Conservation (phyloP, 257 asterid species). For the Eustoma russellianum region DNA sequence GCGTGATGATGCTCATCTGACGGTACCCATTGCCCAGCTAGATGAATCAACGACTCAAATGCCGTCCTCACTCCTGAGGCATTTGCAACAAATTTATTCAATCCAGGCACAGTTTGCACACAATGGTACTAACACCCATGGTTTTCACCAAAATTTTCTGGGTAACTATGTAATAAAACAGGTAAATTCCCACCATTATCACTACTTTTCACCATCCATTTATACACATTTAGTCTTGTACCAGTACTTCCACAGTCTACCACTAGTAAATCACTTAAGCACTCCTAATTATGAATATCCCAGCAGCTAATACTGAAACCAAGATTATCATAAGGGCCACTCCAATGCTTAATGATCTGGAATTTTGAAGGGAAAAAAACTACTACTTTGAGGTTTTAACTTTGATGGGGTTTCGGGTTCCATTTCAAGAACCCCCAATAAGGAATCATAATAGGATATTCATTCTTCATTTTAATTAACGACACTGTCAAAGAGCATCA, state of each 20-base stretch:
- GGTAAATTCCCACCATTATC: slow-evolving; percentile 34
- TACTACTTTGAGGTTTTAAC: slow-evolving; percentile 30
- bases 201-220: slow-evolving; percentile 37
- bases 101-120: slow-evolving; percentile 73
- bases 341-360: slow-evolving; percentile 26
- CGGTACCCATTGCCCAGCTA: slow-evolving; percentile 59
- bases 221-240: slow-evolving; percentile 61
- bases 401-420: slow-evolving; percentile 65
- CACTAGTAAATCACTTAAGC: slow-evolving; percentile 24
- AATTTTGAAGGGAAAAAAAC: slow-evolving; percentile 14
- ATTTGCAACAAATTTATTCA: slow-evolving; percentile 59
- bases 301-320: slow-evolving; percentile 24
- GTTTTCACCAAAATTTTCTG: slow-evolving; percentile 35
- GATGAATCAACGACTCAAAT: slow-evolving; percentile 55
- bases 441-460: neutral
- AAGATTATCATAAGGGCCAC: slow-evolving; percentile 20
- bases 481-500: neutral
- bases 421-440: slow-evolving; percentile 28
- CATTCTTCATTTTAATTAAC: too few species aligned
- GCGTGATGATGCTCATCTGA: slow-evolving; percentile 23
- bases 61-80: slow-evolving; percentile 36
- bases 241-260: slow-evolving; percentile 92
- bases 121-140: slow-evolving; percentile 63
- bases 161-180: slow-evolving; percentile 45
- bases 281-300: slow-evolving; percentile 19